These are phyloP conservation scores for Pseudoturritis turrita DNA, from an alignment of 345 rosid species.

Conservation along the genomic window DNA sequence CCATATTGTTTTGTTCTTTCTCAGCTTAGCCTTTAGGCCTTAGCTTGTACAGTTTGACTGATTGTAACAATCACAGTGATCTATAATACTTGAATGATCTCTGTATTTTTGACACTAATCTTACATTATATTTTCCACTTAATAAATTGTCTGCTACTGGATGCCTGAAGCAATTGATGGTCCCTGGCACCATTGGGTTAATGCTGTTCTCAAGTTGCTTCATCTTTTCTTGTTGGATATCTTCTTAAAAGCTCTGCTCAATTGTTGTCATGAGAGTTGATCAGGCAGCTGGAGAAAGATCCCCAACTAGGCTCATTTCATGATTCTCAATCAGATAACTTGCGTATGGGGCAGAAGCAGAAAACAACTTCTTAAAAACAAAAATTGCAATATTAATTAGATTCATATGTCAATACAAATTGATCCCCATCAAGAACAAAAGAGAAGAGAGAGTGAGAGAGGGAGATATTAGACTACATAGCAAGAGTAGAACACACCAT, in stretches of 20 bases:
- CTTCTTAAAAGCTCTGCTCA: too few relatives aligned
- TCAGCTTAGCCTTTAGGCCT: not conserved
- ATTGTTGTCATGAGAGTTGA: not conserved
- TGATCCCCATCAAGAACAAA: slow-evolving; percentile 6
- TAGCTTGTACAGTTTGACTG: slow-evolving; percentile 20
- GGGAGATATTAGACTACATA: slow-evolving; percentile 17
- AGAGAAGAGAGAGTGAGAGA: not conserved
- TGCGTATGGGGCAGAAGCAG: not conserved
- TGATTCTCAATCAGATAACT: not conserved
- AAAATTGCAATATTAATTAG: slow-evolving; percentile 7
- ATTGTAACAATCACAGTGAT: slow-evolving; percentile 13
- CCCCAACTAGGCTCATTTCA: too few relatives aligned
- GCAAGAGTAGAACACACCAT: slow-evolving; percentile 14
- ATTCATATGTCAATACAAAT: slow-evolving; percentile 9
- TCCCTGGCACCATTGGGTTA: not conserved
- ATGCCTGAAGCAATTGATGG: too few relatives aligned
- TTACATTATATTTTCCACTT: not conserved
- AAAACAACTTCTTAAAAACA: not conserved
- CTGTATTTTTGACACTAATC: not conserved
- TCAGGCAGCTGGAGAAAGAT: not conserved
- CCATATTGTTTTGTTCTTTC: slow-evolving; percentile 15
- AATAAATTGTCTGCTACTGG: not conserved
- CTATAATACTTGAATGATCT: not conserved
- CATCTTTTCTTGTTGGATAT: too few relatives aligned
- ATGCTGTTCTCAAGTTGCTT: not conserved